These are phyloP conservation scores for Yarrowia porcina DNA, from an alignment of 805 yeast species.

Conservation along the genomic window DNA sequence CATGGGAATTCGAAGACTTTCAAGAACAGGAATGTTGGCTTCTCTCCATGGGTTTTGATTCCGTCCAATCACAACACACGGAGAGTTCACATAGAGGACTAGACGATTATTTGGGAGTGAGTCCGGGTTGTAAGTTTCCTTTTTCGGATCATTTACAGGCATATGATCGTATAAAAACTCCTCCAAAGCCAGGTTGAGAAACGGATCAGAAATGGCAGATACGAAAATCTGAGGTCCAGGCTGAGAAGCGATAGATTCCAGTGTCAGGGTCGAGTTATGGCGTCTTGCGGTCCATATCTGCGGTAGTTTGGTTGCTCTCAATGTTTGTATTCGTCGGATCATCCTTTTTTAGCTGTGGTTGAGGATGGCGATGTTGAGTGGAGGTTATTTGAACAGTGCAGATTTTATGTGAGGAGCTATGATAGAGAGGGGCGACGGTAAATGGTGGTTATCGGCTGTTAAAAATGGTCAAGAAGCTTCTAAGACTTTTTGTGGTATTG, in stretches of 20 bases:
- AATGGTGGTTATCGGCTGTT: too few relatives aligned
- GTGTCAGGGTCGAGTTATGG: not conserved
- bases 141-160: conserved; percentile 41
- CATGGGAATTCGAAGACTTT: conserved; percentile 55
- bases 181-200: conserved; percentile 75
- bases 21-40: conserved; percentile 57
- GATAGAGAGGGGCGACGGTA: too few relatives aligned
- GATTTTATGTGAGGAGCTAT: conserved; percentile 1
- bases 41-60: conserved; percentile 96
- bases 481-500: too few relatives aligned
- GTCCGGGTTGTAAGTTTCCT: not conserved
- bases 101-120: conserved; percentile 47
- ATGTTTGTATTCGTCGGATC: conserved; percentile 4
- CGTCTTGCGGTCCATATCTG: not conserved
- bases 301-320: not conserved
- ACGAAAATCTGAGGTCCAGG: conserved; percentile 51
- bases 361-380: conserved; percentile 1
- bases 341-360: not conserved
- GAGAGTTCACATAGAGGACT: conserved; percentile 68
- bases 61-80: conserved; percentile 92
- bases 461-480: too few relatives aligned
- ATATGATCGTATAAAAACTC: conserved; percentile 66
- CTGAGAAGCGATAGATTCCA: not conserved
- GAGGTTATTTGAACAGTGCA: conserved; percentile 8
- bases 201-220: conserved; percentile 63